phyloP scores from a whole-genome alignment of 441 rosid genomes.

The Eutrema salsugineum region DNA sequence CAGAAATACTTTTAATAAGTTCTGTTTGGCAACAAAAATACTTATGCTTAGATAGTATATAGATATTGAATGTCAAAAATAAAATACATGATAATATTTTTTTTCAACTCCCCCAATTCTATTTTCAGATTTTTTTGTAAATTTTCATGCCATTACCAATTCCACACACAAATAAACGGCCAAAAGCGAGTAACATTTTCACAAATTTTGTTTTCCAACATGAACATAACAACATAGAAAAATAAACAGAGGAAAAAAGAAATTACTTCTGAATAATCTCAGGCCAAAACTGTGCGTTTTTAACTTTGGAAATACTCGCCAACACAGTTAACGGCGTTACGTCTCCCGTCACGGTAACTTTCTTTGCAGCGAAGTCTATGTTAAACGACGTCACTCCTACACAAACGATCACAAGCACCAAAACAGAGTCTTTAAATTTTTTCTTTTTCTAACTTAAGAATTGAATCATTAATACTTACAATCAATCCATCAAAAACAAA shows the following conservation, averaged over 20 bases:
- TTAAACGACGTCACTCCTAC: constrained; percentile 83
- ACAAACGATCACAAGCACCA: constrained; percentile 1
- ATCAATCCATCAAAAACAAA: not conserved
- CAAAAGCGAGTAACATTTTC: not conserved
- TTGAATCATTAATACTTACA: not conserved
- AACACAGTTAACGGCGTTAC: constrained; percentile 72
- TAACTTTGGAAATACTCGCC: constrained; percentile 87
- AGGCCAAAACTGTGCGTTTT: constrained; percentile 81
- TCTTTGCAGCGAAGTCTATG: constrained; percentile 79
- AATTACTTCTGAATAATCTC: constrained; percentile 18
- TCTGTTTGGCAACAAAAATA: too few relatives aligned
- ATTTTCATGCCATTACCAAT: too few relatives aligned
- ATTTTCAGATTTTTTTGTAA: too few relatives aligned
- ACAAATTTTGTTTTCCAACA: constrained; percentile 22
- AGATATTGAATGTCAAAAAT: too few relatives aligned
- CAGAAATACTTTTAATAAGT: too few relatives aligned
- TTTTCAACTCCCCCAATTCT: too few relatives aligned
- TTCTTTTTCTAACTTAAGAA: not conserved
- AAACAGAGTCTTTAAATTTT: constrained; percentile 7
- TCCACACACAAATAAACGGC: not conserved
- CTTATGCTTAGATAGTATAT: too few relatives aligned
- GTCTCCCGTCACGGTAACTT: constrained; percentile 78
- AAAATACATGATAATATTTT: too few relatives aligned
- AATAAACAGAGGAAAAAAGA: not conserved
- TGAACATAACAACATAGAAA: not conserved